Evolutionary conservation across 257 asterid genomes (phyloP), one percentile per base, ranked within the genome.

Genomic region (Salvia hispanica): DNA sequence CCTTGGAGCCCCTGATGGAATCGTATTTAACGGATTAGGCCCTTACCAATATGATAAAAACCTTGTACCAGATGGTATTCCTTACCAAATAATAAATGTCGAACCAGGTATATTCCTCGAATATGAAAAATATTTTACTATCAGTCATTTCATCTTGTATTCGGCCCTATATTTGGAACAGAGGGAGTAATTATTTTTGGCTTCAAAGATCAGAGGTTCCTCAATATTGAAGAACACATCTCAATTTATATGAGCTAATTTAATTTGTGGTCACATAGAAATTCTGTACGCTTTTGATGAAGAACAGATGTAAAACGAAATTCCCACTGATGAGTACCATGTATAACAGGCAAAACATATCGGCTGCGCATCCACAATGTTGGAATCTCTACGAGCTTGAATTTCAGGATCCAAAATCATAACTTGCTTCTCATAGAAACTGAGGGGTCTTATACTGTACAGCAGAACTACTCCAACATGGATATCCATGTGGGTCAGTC

Each of bases 401-500:
- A 92, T 85, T 92, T 92, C 82, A 86, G 97, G 84, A 90, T 92
- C 80, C 97, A 92, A 80, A 81, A 77, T 59, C 98, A 92, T 69
- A 86, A 88, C 79, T 70, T 92, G 85, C 82, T 88, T 75, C 96
- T 92, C 70, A 91, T 88, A 25, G 97, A 92, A 77, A 92, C 98
- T 9, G 98, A 92, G 83, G 98, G 98, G 28, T 88, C 98, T 71
- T 90, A 92, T 74, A 90, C 98, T 1, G 85, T 90, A 60, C 97
- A 90, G 67, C 95, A 88, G 80, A 87, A 88, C 79, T 90, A 88
- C 82, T 79, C 87, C 39, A 86, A 85, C 83, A 85, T 92, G 96
- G 98, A 92, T 76, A 88, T 92, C 71, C 96, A 92, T 50, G 95
- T 92, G 37, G 98, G 98, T 64, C 98, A 92, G 68, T 92, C 98